Conservation (phyloP, 2,329 filamentous ascomycete genomes). For the Trichocomaceae sp. region DNA sequence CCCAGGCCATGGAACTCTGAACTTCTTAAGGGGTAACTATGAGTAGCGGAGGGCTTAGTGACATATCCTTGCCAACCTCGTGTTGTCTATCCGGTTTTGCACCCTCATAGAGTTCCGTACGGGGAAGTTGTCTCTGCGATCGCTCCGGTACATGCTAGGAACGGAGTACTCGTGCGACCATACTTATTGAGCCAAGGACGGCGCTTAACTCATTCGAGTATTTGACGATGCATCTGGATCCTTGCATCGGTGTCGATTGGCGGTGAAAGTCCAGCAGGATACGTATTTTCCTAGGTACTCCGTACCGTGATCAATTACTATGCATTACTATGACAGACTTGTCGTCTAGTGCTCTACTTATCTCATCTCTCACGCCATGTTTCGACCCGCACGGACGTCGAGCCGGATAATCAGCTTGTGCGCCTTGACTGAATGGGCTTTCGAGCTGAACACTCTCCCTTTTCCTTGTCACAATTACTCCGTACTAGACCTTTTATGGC, state of each 20-base stretch:
- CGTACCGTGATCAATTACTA: neutral
- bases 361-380: neutral
- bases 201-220: neutral
- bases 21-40: neutral
- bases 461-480: no score
- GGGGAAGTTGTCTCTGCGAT: neutral
- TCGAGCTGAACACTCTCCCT: no score
- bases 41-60: neutral
- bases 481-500: no score
- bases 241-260: slow-evolving; percentile 7
- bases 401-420: neutral
- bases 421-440: neutral
- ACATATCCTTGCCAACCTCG: neutral
- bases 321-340: neutral
- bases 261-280: neutral
- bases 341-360: neutral
- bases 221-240: neutral
- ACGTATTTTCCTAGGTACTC: neutral
- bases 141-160: neutral
- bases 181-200: neutral
- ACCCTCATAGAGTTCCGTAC: neutral
- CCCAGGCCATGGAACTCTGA: neutral
- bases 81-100: neutral
- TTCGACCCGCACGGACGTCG: neutral
- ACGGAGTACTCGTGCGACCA: neutral